Percentiles rank a stretch among this genome's conserved stretches.
Evolutionary conservation across 345 rosid species (phyloP).

Genomic region (Heritiera littoralis): DNA sequence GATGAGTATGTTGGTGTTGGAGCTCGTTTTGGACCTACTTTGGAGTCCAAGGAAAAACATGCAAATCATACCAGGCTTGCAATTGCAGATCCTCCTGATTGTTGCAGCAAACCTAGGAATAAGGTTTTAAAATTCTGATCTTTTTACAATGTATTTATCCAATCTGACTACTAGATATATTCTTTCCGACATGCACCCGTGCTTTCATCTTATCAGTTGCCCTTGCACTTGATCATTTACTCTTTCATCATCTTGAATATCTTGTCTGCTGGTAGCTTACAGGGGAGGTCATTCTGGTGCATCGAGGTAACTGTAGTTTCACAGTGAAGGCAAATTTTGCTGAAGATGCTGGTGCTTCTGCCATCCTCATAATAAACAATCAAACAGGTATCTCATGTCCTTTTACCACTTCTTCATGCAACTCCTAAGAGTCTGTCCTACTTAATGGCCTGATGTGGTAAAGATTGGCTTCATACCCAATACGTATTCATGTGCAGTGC

Average conservation of each 20-base stretch:
- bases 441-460: constrained; percentile 11
- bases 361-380: constrained; percentile 64
- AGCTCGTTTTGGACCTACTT: constrained; percentile 71
- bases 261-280: constrained; percentile 42
- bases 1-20: constrained; percentile 75
- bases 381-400: constrained; percentile 42
- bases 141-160: background rate
- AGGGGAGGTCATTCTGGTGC: constrained; percentile 50
- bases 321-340: constrained; percentile 60
- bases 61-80: constrained; percentile 50
- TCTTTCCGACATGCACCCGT: background rate
- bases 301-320: constrained; percentile 75
- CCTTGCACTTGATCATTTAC: constrained; percentile 2
- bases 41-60: constrained; percentile 70
- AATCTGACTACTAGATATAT: constrained; percentile 16
- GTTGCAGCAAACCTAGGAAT: constrained; percentile 49
- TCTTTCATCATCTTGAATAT: constrained; percentile 20
- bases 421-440: constrained; percentile 3
- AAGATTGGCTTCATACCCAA: background rate
- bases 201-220: background rate
- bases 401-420: background rate
- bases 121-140: constrained; percentile 44
- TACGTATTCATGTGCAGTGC: background rate
- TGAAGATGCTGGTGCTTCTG: constrained; percentile 59
- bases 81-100: constrained; percentile 69